A percentile compares a stretch with the other conserved stretches of the same genome.
Conservation (phyloP, 176 grass and related monocot genomes). For the Aegilops speltoides region DNA sequence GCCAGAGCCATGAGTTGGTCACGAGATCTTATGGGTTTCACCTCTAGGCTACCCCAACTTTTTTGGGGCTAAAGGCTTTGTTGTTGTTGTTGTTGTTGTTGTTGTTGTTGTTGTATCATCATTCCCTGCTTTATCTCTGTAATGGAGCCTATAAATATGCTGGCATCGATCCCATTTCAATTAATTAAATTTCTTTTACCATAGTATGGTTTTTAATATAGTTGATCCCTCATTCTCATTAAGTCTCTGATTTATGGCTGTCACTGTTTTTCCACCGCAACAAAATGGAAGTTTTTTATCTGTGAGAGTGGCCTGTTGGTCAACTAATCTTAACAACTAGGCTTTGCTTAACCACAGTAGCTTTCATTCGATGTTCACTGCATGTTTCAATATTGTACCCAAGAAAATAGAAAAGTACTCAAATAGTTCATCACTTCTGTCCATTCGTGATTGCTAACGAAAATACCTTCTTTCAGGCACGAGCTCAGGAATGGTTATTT, state of each 20-base stretch:
- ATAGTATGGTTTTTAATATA: neutral
- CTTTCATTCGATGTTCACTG: neutral
- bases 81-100: too few relatives aligned
- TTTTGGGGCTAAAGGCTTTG: too few relatives aligned
- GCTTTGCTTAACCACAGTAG: neutral
- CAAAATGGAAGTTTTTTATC: neutral
- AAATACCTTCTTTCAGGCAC: conserved; percentile 56
- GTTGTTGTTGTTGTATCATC: neutral
- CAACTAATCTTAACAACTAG: conserved; percentile 3
- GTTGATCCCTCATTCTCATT: neutral
- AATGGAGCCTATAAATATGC: neutral
- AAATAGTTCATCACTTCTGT: neutral
- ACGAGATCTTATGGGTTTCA: too few relatives aligned
- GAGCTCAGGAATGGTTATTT: conserved; percentile 93
- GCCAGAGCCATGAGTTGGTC: too few relatives aligned
- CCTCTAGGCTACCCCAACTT: too few relatives aligned
- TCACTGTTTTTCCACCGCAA: neutral
- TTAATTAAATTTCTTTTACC: neutral
- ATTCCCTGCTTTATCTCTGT: neutral
- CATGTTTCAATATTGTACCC: neutral
- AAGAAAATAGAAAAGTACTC: neutral
- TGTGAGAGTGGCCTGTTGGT: neutral
- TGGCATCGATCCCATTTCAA: neutral
- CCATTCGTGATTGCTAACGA: conserved; percentile 9
- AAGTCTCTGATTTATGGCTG: neutral